phyloP scores from a whole-genome alignment of 257 asterid species.

The Thymus mandschuricus region DNA sequence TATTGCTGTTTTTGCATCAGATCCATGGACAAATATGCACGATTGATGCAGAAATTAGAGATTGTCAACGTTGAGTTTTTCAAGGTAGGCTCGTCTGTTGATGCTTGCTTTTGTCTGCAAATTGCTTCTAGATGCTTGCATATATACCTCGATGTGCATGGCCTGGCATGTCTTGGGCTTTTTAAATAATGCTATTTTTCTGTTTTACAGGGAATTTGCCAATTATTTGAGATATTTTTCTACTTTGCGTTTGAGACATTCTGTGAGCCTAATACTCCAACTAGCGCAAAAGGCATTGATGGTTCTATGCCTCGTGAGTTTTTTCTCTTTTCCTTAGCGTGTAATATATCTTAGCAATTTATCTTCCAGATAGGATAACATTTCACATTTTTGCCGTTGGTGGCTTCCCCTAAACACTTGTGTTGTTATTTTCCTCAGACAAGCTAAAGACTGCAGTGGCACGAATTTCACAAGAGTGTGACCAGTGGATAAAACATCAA shows the following conservation, averaged over 20 bases:
- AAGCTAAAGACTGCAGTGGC: slow-evolving; percentile 86
- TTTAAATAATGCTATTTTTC: slow-evolving; percentile 20
- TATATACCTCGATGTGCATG: slow-evolving; percentile 17
- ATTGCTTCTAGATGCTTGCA: slow-evolving; percentile 24
- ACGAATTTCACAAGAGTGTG: slow-evolving; percentile 86
- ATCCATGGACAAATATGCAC: slow-evolving; percentile 95
- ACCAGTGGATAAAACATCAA: slow-evolving; percentile 85
- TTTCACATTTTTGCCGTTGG: slow-evolving; percentile 26
- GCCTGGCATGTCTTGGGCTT: slow-evolving; percentile 4
- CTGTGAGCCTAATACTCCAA: slow-evolving; percentile 58
- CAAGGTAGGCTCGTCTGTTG: slow-evolving; percentile 55
- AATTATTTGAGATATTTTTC: slow-evolving; percentile 92
- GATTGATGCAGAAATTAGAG: slow-evolving; percentile 97
- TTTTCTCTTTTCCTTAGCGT: neutral
- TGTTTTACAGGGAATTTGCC: slow-evolving; percentile 81
- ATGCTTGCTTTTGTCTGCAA: slow-evolving; percentile 26
- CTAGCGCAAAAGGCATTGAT: slow-evolving; percentile 62
- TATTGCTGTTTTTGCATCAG: slow-evolving; percentile 47
- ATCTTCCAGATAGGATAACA: slow-evolving; percentile 12
- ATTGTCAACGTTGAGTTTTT: slow-evolving; percentile 87
- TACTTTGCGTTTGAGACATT: slow-evolving; percentile 79
- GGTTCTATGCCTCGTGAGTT: slow-evolving; percentile 76
- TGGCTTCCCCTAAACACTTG: slow-evolving; percentile 34
- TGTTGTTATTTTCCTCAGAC: slow-evolving; percentile 54
- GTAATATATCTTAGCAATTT: slow-evolving; percentile 21